Conservation (phyloP, 129 eudicot species). For the Sambucus nigra region DNA sequence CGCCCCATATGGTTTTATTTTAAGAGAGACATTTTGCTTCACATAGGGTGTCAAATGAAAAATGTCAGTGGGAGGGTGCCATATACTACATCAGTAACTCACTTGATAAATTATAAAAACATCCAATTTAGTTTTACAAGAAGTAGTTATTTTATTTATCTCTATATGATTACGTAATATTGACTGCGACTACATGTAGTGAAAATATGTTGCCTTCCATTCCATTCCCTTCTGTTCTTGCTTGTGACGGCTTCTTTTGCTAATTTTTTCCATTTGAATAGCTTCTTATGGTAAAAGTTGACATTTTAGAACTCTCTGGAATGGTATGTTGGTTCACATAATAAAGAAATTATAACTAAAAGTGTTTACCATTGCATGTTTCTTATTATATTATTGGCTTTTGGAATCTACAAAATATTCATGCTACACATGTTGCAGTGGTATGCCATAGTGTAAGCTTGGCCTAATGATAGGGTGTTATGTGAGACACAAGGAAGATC, state of each 20-base stretch:
- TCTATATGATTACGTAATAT: background rate
- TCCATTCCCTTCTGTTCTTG: too few species aligned
- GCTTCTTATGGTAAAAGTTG: background rate
- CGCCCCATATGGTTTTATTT: too few species aligned
- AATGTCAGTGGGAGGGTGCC: too few species aligned
- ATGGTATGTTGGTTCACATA: background rate
- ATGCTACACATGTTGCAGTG: constrained; percentile 47
- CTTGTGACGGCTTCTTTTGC: background rate
- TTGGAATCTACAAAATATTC: constrained; percentile 4
- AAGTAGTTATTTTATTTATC: background rate
- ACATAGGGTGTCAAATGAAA: too few species aligned
- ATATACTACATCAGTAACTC: background rate
- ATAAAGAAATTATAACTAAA: background rate
- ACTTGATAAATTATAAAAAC: background rate
- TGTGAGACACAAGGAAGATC: constrained; percentile 91
- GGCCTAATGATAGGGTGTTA: constrained; percentile 89
- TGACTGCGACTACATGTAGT: too few species aligned
- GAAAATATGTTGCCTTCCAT: too few species aligned
- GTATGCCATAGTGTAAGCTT: constrained; percentile 98
- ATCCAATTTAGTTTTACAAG: background rate
- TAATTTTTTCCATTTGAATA: background rate
- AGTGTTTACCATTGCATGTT: background rate
- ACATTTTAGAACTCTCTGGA: background rate
- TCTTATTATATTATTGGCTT: background rate
- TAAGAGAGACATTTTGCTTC: too few species aligned